A percentile compares a stretch with the other conserved stretches of the same genome.
Conservation (phyloP, 257 asterid genomes). For the Lycium barbarum region DNA sequence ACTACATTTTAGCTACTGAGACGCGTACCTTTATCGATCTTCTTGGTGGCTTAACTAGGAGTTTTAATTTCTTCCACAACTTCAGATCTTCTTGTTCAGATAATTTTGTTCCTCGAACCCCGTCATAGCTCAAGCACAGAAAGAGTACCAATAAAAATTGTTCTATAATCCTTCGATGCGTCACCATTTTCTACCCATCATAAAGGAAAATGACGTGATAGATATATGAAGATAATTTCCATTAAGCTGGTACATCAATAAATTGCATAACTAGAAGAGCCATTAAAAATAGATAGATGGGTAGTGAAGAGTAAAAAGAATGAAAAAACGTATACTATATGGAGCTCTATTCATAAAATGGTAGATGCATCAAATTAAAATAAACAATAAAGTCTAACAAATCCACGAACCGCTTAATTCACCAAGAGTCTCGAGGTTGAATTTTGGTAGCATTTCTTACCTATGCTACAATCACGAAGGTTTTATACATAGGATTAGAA, state of each 20-base stretch:
- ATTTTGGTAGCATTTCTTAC: neutral
- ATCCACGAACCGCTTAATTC: neutral
- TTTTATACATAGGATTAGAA: conserved; percentile 6
- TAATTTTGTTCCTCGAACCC: neutral
- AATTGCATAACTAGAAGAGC: no score
- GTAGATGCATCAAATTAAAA: neutral
- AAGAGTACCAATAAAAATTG: neutral
- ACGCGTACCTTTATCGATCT: neutral
- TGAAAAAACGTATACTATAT: no score
- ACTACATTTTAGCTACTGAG: neutral
- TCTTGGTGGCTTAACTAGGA: neutral
- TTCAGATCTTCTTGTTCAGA: neutral
- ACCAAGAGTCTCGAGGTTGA: neutral
- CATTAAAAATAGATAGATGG: no score
- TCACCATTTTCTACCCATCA: neutral
- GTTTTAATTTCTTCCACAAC: neutral
- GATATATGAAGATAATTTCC: no score
- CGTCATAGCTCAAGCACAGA: neutral
- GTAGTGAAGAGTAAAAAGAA: no score
- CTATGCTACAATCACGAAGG: neutral
- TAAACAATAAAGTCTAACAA: neutral
- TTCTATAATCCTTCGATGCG: neutral
- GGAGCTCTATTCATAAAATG: neutral
- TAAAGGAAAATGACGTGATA: neutral
- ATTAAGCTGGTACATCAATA: no score